Conservation (phyloP, 2,329 filamentous ascomycete species). For the Fusarium solani-melongenae region DNA sequence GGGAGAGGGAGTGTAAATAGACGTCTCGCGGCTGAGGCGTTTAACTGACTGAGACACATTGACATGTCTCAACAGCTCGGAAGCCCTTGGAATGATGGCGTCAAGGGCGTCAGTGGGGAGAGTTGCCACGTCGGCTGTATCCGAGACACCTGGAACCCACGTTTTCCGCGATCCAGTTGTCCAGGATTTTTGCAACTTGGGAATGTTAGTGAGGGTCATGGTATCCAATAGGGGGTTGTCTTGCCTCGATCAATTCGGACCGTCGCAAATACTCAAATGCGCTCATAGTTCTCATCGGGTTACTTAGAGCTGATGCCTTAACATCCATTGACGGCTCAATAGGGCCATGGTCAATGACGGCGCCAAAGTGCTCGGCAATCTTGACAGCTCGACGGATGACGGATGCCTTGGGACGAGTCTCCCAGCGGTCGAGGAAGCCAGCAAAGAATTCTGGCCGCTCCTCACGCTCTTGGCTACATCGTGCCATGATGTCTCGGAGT, state of each 20-base stretch:
- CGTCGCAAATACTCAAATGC: conserved; percentile 30
- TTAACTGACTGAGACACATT: not conserved
- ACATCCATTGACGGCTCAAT: not conserved
- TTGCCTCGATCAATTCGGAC: conserved; percentile 23
- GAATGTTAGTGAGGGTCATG: not conserved
- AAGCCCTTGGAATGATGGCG: conserved; percentile 1
- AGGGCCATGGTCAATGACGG: conserved; percentile 33
- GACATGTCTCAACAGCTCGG: conserved; percentile 12
- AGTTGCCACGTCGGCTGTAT: not conserved
- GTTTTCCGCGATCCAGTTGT: not conserved
- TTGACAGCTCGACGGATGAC: conserved; percentile 29
- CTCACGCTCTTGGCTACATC: conserved; percentile 21
- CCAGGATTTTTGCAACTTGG: conserved; percentile 29
- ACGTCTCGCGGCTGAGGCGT: not conserved
- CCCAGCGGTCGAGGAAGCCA: conserved; percentile 30
- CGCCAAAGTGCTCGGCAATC: conserved; percentile 33
- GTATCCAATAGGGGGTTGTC: not conserved
- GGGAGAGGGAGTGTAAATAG: not conserved
- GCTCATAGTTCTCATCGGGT: conserved; percentile 18
- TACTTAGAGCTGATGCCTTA: conserved; percentile 8
- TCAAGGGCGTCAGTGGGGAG: not conserved
- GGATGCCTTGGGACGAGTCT: conserved; percentile 15
- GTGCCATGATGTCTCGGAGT: conserved; percentile 23
- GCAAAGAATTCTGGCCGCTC: conserved; percentile 28
- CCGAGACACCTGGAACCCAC: not conserved